Conservation (phyloP, 176 grass and related monocot species). For the Poa pratensis region DNA sequence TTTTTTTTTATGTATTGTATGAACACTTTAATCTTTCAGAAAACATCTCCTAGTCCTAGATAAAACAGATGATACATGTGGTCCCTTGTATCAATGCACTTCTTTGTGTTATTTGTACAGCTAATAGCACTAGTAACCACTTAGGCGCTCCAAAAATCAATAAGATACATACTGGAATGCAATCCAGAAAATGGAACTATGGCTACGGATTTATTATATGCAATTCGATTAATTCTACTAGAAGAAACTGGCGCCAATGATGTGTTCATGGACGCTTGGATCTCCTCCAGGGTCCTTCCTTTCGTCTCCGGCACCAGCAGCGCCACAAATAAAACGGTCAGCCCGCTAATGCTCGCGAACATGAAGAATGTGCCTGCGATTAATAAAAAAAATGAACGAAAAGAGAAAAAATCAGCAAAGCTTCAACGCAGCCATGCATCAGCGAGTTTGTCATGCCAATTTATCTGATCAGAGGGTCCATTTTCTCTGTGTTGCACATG, state of each 20-base stretch:
- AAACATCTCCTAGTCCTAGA: too few species aligned
- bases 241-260: constrained; percentile 8
- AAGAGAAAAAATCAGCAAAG: background rate
- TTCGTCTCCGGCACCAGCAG: constrained; percentile 81
- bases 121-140: too few species aligned
- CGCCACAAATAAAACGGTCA: constrained; percentile 70
- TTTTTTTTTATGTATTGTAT: too few species aligned
- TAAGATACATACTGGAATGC: background rate
- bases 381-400: too few species aligned
- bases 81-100: too few species aligned
- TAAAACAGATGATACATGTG: too few species aligned
- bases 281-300: constrained; percentile 79
- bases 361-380: constrained; percentile 76
- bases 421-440: background rate
- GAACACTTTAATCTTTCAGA: too few species aligned
- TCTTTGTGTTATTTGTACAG: too few species aligned
- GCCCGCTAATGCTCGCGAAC: constrained; percentile 63
- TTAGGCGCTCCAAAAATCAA: background rate
- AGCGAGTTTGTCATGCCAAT: background rate
- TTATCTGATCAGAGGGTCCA: background rate
- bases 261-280: constrained; percentile 75
- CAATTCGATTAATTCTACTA: background rate
- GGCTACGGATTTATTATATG: background rate
- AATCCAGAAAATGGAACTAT: background rate
- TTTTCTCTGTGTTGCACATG: background rate